phyloP scores from a whole-genome alignment of 192 early-diverging fungal genomes.

The Coemansia sp. region DNA sequence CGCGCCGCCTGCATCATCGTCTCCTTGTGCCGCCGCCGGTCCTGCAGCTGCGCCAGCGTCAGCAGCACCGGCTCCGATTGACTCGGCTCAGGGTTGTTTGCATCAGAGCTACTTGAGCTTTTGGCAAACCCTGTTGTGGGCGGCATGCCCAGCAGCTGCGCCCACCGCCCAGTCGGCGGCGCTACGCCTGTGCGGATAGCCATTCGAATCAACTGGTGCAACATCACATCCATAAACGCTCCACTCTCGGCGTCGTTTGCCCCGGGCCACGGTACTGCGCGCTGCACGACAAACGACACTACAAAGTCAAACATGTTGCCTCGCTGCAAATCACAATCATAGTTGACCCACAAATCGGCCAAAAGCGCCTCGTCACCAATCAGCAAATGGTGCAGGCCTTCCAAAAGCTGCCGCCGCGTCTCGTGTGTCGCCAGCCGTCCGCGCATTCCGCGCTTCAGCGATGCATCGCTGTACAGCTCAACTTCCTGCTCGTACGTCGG shows the following conservation, averaged over 20 bases:
- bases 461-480: conserved; percentile 38
- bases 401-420: conserved; percentile 81
- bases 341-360: conserved; percentile 91
- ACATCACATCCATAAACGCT: conserved; percentile 45
- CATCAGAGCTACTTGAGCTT: neutral
- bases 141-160: conserved; percentile 34
- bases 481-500: conserved; percentile 41
- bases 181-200: conserved; percentile 38
- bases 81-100: conserved; percentile 12
- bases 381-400: conserved; percentile 63
- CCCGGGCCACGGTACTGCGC: conserved; percentile 44
- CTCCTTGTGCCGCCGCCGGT: conserved; percentile 67
- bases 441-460: conserved; percentile 41
- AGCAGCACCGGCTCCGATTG: conserved; percentile 6
- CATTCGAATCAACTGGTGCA: conserved; percentile 44
- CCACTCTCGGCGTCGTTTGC: conserved; percentile 30
- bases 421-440: conserved; percentile 65
- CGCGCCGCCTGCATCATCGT: conserved; percentile 74
- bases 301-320: conserved; percentile 81
- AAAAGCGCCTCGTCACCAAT: conserved; percentile 74
- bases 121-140: conserved; percentile 9
- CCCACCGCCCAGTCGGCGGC: conserved; percentile 31
- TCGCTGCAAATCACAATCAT: conserved; percentile 82
- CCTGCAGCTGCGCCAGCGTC: conserved; percentile 30
- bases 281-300: conserved; percentile 37